Evolutionary conservation across 768 basidiomycete genomes (phyloP), one percentile per base, ranked within the genome.

Genomic region (Infundibulicybe gibba): DNA sequence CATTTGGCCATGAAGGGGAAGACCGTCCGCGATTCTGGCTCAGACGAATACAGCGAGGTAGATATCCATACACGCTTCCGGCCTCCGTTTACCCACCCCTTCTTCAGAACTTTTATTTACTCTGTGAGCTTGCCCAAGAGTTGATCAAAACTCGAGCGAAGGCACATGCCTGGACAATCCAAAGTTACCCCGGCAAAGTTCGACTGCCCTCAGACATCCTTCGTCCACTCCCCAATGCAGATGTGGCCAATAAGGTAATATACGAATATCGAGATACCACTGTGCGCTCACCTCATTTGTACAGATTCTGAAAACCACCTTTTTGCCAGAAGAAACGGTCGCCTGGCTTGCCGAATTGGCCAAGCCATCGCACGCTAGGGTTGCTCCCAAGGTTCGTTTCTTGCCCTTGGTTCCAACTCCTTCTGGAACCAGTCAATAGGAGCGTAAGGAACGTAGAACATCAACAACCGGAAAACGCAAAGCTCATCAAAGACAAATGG

Each of bases 91-190:
- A n/a, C 4, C 47, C 45, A 39, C 32, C 21, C 31, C 48, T n/a
- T n/a, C n/a, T n/a, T 30, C 54, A 97, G 94, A 89, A 91, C 61
- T 71, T 99, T 34, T 98, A 97, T 59, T 75, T 82, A 8, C 72
- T 91, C 48, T 83, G 88, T 53, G 97, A 99, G 56, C 74, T 98
- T 6, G 86, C 95, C 0, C 91, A 97, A 64, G 81, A 90, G 54
- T 68, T 97, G 31, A 86, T 97, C 64, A 87, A 85, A 56, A 66
- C 73, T 1, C 77, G 79, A n/a, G 81, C 83, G 1, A 76, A 80
- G 31, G 47, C 65, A 12, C 79, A 86, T 48, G 75, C 76, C 3
- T 97, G 94, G 92, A 75, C 74, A 3, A 66, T 97, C 3, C 71
- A 81, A 45, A 86, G 82, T 30, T 89, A 89, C 62, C 92, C 91